phyloP scores from a whole-genome alignment of 768 basidiomycete genomes.

The Galerina sulciceps region DNA sequence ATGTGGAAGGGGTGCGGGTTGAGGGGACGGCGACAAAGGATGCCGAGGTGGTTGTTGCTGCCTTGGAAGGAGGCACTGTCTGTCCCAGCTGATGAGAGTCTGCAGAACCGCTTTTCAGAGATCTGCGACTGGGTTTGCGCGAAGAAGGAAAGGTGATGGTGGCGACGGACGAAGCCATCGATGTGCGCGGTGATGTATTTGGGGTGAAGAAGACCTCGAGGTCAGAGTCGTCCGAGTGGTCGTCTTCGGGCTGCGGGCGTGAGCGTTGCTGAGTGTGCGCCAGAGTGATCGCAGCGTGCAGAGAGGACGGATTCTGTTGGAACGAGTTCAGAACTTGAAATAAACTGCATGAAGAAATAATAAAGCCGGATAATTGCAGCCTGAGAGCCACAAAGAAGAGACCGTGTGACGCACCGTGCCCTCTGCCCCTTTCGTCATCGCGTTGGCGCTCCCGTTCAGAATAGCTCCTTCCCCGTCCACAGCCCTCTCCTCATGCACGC shows the following conservation, averaged over 20 bases:
- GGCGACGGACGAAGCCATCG: slow-evolving; percentile 39
- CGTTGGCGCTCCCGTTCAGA: not conserved
- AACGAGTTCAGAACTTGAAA: not conserved
- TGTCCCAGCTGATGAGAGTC: slow-evolving; percentile 11
- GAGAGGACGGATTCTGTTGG: not conserved
- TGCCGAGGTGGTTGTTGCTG: slow-evolving; percentile 4
- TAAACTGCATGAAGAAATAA: no score
- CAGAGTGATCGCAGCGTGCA: not conserved
- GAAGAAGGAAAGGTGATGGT: slow-evolving; percentile 30
- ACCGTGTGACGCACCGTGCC: not conserved
- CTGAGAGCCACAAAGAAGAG: no score
- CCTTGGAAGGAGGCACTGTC: not conserved
- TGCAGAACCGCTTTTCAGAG: slow-evolving; percentile 13
- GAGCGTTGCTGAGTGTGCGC: not conserved
- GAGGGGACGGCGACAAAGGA: slow-evolving; percentile 24
- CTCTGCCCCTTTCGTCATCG: slow-evolving; percentile 13
- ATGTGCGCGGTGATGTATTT: slow-evolving; percentile 54
- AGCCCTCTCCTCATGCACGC: slow-evolving; percentile 8
- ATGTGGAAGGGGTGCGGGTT: slow-evolving; percentile 28
- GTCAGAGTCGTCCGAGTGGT: slow-evolving; percentile 29
- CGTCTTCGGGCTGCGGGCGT: not conserved
- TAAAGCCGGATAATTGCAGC: no score
- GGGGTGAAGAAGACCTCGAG: slow-evolving; percentile 68
- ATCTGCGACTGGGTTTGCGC: slow-evolving; percentile 30
- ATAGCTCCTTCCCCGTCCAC: slow-evolving; percentile 4